These are phyloP conservation scores for Clonostachys byssicola DNA, from an alignment of 2,329 filamentous ascomycete genomes.

Conservation along the genomic window DNA sequence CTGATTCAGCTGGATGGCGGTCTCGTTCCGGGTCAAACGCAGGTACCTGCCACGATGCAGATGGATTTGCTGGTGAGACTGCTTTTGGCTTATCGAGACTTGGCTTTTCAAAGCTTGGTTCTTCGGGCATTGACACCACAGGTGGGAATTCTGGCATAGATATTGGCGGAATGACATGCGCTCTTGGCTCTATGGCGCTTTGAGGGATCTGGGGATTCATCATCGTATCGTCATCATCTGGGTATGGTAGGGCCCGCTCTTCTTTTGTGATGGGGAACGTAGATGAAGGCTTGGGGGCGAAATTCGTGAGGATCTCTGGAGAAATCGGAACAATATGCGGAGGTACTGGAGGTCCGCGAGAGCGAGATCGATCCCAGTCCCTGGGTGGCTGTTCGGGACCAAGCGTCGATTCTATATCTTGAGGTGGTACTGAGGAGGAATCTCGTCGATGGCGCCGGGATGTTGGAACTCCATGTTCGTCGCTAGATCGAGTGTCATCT, in stretches of 20 bases:
- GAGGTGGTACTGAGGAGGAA: constrained; percentile 24
- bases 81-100: background rate
- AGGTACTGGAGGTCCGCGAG: constrained; percentile 25
- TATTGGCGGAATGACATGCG: constrained; percentile 3
- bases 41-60: constrained; percentile 36
- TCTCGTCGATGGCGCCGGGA: constrained; percentile 22
- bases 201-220: constrained; percentile 5
- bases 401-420: constrained; percentile 12
- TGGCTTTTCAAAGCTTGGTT: background rate
- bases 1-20: constrained; percentile 19
- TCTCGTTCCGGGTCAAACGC: constrained; percentile 36
- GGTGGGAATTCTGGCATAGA: constrained; percentile 14
- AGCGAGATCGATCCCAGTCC: constrained; percentile 20
- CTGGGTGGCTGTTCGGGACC: constrained; percentile 14
- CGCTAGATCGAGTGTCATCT: constrained; percentile 31
- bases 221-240: constrained; percentile 33
- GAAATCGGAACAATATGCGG: background rate
- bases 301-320: background rate
- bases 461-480: constrained; percentile 25
- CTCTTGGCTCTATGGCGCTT: constrained; percentile 1
- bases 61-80: background rate
- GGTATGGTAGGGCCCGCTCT: constrained; percentile 16
- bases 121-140: background rate
- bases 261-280: constrained; percentile 21
- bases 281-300: constrained; percentile 14